These are phyloP conservation scores for Chamaecyparis obtusa DNA, from an alignment of 75 land plant genomes.

Conservation along the genomic window DNA sequence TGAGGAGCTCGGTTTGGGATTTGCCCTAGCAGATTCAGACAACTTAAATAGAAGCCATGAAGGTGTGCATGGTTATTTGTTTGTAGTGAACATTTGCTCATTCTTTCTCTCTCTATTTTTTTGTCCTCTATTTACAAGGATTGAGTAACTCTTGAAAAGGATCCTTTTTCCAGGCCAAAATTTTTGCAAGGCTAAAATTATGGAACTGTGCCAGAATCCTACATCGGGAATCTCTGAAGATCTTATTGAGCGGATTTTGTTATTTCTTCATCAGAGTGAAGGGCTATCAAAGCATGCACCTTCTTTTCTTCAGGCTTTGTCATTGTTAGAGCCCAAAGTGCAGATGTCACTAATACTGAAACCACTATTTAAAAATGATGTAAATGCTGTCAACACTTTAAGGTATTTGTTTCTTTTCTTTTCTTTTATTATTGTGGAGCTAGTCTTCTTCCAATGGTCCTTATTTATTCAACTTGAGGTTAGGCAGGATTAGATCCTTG, in stretches of 20 bases:
- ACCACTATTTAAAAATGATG: slow-evolving; percentile 53
- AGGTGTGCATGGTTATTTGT: slow-evolving; percentile 29
- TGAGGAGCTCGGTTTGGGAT: slow-evolving; percentile 73
- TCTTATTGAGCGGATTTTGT: slow-evolving; percentile 60
- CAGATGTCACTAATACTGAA: slow-evolving; percentile 35
- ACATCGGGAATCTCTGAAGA: slow-evolving; percentile 31
- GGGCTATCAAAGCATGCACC: slow-evolving; percentile 71
- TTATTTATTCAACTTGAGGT: neutral
- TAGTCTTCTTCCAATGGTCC: neutral
- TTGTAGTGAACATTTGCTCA: neutral
- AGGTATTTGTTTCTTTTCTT: slow-evolving; percentile 44
- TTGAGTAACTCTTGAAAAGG: neutral
- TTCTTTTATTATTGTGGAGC: slow-evolving; percentile 4
- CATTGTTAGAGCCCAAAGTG: slow-evolving; percentile 44
- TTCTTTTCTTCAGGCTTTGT: slow-evolving; percentile 71
- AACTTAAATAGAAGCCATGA: slow-evolving; percentile 42
- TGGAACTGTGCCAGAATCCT: slow-evolving; percentile 56
- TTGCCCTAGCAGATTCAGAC: slow-evolving; percentile 78
- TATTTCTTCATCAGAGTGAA: slow-evolving; percentile 61
- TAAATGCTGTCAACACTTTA: slow-evolving; percentile 31
- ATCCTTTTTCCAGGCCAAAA: slow-evolving; percentile 56
- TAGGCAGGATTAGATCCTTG: neutral
- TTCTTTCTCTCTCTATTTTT: neutral
- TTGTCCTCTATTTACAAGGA: neutral
- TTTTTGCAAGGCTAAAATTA: slow-evolving; percentile 69